A percentile compares a stretch with the other conserved stretches of the same genome.
phyloP scores from a whole-genome alignment of 2,329 filamentous ascomycete species.

The Trichoderma sp. region DNA sequence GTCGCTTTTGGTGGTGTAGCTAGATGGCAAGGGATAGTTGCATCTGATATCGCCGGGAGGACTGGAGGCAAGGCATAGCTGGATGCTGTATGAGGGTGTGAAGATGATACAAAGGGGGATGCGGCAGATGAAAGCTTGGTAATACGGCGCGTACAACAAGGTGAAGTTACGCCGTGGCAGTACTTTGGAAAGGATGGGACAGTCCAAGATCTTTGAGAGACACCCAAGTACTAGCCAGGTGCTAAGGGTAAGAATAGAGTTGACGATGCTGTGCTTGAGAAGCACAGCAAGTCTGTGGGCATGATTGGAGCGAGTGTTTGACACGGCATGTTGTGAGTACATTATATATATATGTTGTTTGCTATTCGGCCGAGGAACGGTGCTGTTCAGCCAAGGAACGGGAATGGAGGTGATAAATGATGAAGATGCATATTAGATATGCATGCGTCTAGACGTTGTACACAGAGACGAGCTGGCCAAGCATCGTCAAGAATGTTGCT shows the following conservation, averaged over 20 bases:
- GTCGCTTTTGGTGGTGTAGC: neutral
- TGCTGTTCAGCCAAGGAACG: neutral
- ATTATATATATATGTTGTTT: neutral
- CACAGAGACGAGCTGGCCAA: neutral
- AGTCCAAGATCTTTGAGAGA: neutral
- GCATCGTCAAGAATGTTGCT: neutral
- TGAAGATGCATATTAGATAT: slow-evolving; percentile 2
- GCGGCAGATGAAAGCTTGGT: neutral
- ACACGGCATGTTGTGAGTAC: neutral
- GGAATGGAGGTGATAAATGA: neutral
- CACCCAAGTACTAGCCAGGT: neutral
- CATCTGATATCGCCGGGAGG: slow-evolving; percentile 16
- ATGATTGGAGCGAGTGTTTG: neutral
- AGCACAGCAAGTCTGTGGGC: neutral
- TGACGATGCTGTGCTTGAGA: slow-evolving; percentile 8
- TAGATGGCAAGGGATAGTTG: neutral
- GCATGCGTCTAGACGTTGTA: slow-evolving; percentile 8
- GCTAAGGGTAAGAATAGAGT: neutral
- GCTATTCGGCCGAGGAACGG: neutral
- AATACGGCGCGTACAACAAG: slow-evolving; percentile 8
- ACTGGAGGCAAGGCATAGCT: neutral
- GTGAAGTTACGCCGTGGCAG: neutral
- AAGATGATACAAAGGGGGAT: neutral
- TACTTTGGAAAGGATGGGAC: neutral
- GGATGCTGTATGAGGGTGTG: slow-evolving; percentile 3